Conservation (phyloP, 1,284 basidiomycete species). For the Ceratorhiza oryzae-sativae region DNA sequence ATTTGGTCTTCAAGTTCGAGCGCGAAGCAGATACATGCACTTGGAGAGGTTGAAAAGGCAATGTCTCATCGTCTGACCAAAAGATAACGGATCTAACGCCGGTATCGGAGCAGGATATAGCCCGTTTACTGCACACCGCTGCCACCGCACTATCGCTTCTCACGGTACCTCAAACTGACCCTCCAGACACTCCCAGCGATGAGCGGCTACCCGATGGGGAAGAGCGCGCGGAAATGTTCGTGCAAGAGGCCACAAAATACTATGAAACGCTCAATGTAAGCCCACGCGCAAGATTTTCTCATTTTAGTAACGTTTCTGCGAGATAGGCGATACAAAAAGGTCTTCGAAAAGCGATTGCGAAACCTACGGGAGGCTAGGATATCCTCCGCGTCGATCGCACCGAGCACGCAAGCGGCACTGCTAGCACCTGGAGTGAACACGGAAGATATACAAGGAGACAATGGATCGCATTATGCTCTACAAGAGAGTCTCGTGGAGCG, state of each 20-base stretch:
- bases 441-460: constrained; percentile 44
- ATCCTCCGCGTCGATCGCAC: constrained; percentile 78
- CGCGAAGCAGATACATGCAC: constrained; percentile 77
- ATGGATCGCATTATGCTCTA: constrained; percentile 59
- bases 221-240: constrained; percentile 81
- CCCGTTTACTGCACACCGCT: constrained; percentile 71
- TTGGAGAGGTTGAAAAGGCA: constrained; percentile 83
- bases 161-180: constrained; percentile 78
- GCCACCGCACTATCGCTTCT: constrained; percentile 77
- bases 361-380: constrained; percentile 82
- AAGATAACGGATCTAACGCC: not conserved
- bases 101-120: constrained; percentile 64
- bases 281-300: constrained; percentile 42
- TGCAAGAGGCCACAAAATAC: constrained; percentile 80
- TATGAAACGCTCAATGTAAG: constrained; percentile 80
- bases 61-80: constrained; percentile 36
- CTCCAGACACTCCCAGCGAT: constrained; percentile 57
- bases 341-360: constrained; percentile 74
- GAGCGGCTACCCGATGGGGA: constrained; percentile 67
- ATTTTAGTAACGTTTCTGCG: constrained; percentile 7
- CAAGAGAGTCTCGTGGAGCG: constrained; percentile 77
- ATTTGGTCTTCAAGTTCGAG: constrained; percentile 49
- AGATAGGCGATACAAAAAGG: constrained; percentile 71
- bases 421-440: constrained; percentile 41
- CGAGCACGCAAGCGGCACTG: constrained; percentile 67